Evolutionary conservation across 148 eudicot genomes (phyloP), one percentile per base, ranked within the genome.

Genomic region (Vaccinium macrocarpon): DNA sequence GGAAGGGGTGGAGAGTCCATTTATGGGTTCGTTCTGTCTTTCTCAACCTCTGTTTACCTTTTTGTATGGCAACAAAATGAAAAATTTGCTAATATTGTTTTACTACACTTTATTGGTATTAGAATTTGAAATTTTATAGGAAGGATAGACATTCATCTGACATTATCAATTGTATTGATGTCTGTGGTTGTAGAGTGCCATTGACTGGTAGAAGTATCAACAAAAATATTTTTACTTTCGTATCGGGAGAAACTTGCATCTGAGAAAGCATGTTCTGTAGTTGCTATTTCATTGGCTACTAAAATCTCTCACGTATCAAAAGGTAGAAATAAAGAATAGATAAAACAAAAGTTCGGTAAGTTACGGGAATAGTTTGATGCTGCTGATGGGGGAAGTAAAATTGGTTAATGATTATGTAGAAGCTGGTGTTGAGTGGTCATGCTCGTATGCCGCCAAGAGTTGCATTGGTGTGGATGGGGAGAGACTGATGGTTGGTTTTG

Each of bases 1-100:
- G 99, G 99, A 80, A 89, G 99, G 56, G 98, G 99, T 35, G 99
- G 99, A 62, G 91, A 92, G 86, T 94, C 98, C 21, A 96, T 95
- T 81, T 96, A 96, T 77, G 99, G 99, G 98, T 92, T 87, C 72
- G 85, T 25, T 23, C 46, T 42, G 46, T 5, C 46, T 0, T 42
- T 42, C 29, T 79, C 55, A 68, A 66, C 19, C 29, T 21, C 51
- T 53, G 18, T 4, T 68, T 15, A 4, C 72, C 72, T 32, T 11
- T 52, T 25, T 25, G 51, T 29, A 9, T 12, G 74, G 6, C 49
- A 1, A 10, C 11, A 51, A 15, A 49, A 2, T 5, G n/a, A 52
- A 16, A 59, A 66, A 0, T 32, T 82, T 2, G 52, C 49, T 84
- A 35, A n/a, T 18, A 21, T 16, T 66, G 7, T 78, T 35, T 16